Evolutionary conservation across 73 alveolate species (phyloP), one percentile per base, ranked within the genome.

Genomic region (Paraurostyla sp.): DNA sequence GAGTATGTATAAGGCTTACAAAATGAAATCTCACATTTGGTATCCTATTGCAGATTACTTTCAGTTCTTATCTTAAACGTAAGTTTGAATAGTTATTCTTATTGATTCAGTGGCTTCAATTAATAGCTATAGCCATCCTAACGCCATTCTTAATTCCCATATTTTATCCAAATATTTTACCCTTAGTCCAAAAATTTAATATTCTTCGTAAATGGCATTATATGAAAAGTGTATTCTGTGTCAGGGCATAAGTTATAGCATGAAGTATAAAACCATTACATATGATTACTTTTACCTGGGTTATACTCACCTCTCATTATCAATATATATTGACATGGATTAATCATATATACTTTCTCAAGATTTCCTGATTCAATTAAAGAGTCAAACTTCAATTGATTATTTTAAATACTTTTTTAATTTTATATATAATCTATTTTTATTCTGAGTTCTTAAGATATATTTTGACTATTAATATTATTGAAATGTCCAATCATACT

Each of bases 231-330:
- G 76, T 96, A 92, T 48, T 73, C 93, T 60, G 71, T 78, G 75
- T 58, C 40, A 11, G 45, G 30, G 20, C 85, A 85, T 18, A 93
- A 81, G 51, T 96, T 96, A 0, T 92, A 63, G 1, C 94, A 97
- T n/a, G 88, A 52, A 59, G 92, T 90, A 76, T 83, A 93, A 69
- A 96, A 94, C 98, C 99, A 96, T 91, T 96, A 95, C 42, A 91
- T 62, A 80, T 94, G 93, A 42, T 97, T 96, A 25, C 94, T 92
- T n/a, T 97, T 94, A 57, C 92, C 92, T n/a, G 99, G 95, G 83
- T 73, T 73, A 16, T 43, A 48, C 46, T 96, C 99, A 40, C 86
- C 90, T 83, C 95, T 93, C 85, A 96, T 84, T 71, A 80, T 78
- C 62, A 94, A 80, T 51, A 88, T 94, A 86, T 94, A 96, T 32